Base-by-base conservation (phyloP, 1,284 basidiomycete species). In the Phellinidium pouzarii region DNA sequence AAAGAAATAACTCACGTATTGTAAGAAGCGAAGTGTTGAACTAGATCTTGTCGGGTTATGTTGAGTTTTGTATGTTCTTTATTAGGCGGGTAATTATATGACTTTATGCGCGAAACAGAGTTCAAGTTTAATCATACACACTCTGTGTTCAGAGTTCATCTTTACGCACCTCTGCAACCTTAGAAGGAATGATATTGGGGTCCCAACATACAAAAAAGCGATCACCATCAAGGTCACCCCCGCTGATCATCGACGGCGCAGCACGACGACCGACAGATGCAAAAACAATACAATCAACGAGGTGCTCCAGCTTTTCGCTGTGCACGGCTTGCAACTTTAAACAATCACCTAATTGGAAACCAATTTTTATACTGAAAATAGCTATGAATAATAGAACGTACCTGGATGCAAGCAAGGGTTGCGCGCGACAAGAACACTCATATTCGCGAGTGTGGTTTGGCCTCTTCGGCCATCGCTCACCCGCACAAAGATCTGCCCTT, bases 171-270 rank as follows among this genome's bases (percentile, higher is more conserved):
- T 83, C 75, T 4, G 75, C 71, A 5, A 80, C 68, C 20, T 60
- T 71, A 9, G 63, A 66, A 4, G 80, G 82, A n/a, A 84, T 74
- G 8, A 84, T 62, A 58, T 80, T 79, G 0, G 72, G 69, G 63
- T 84, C 82, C 80, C 82, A 84, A 44, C 79, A 80, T 1, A 84
- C 79, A 55, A 81, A 78, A 59, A 78, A 84, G 55, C 78, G 74
- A 56, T 84, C 82, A 78, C 75, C 74, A 63, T 80, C 80, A 14
- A 82, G 67, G 60, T 82, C 79, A 19, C 81, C 81, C 4, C 82
- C 82, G 46, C 80, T 82, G 44, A 77, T 82, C 80, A 84, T 83
- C 0, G 80, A 76, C 7, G 82, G 80, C 5, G 81, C 81, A 17
- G 82, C 72, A 47, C 79, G 74, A 34, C 74, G 75, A 11, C 79